A percentile compares a stretch with the other conserved stretches of the same genome.
Evolutionary conservation across 2,329 filamentous ascomycete species (phyloP).

Genomic region (Phoma sp.): DNA sequence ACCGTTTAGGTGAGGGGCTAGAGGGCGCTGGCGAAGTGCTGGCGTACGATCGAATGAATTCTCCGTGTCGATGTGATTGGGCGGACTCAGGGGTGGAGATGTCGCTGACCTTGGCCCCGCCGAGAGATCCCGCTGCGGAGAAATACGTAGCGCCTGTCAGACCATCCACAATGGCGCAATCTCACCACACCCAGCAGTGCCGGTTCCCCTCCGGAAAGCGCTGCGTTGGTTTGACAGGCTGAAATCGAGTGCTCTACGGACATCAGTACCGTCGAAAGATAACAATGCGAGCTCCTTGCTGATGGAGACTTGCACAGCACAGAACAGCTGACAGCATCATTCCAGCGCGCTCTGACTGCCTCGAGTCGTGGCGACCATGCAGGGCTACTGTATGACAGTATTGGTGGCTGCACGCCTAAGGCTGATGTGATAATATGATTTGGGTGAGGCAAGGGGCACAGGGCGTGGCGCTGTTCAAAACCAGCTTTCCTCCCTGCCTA

Average conservation of each 20-base stretch:
- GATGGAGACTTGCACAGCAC: slow-evolving; percentile 12
- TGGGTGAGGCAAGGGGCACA: slow-evolving; percentile 17
- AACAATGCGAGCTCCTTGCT: slow-evolving; percentile 16
- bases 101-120: slow-evolving; percentile 4
- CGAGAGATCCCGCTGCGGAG: slow-evolving; percentile 32
- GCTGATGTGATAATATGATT: slow-evolving; percentile 24
- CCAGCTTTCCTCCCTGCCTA: background rate
- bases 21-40: background rate
- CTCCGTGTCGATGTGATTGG: slow-evolving; percentile 22
- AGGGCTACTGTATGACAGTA: slow-evolving; percentile 45
- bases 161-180: slow-evolving; percentile 5
- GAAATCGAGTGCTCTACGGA: slow-evolving; percentile 11
- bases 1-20: slow-evolving; percentile 1
- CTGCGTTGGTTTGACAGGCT: slow-evolving; percentile 12
- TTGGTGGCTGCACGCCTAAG: slow-evolving; percentile 44
- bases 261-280: slow-evolving; percentile 16
- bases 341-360: slow-evolving; percentile 25
- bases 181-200: slow-evolving; percentile 3
- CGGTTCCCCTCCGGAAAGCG: slow-evolving; percentile 25
- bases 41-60: slow-evolving; percentile 17
- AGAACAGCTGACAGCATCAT: slow-evolving; percentile 31
- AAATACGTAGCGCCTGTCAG: slow-evolving; percentile 14
- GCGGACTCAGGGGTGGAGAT: slow-evolving; percentile 21
- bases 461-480: slow-evolving; percentile 11
- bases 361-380: slow-evolving; percentile 40